Conservation (phyloP, 495 filamentous ascomycete species). For the Aspergillus leporis region DNA sequence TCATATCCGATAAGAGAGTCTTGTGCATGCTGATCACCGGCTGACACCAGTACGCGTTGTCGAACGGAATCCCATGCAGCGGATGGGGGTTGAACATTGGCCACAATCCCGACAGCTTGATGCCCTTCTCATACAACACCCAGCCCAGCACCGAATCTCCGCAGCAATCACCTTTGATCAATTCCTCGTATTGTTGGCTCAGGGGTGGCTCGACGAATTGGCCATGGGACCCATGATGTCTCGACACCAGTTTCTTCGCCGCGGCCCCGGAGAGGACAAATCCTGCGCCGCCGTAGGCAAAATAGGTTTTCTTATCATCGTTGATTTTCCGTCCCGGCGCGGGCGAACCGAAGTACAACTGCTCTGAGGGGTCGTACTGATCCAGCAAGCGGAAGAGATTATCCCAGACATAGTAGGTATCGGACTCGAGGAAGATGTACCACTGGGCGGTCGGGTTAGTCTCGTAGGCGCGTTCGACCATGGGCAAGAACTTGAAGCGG, state of each 20-base stretch:
- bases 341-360: constrained; percentile 54
- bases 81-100: constrained; percentile 53
- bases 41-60: constrained; percentile 49
- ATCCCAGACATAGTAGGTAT: constrained; percentile 65
- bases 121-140: constrained; percentile 43
- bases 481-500: constrained; percentile 66
- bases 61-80: constrained; percentile 39
- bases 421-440: constrained; percentile 65
- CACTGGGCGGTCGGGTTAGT: constrained; percentile 54
- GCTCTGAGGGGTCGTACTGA: constrained; percentile 47
- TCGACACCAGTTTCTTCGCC: constrained; percentile 35
- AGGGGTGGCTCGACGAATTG: constrained; percentile 22
- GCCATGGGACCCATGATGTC: constrained; percentile 19
- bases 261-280: constrained; percentile 53
- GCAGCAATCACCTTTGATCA: constrained; percentile 46
- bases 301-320: constrained; percentile 35
- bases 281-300: constrained; percentile 57
- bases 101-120: constrained; percentile 48
- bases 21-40: constrained; percentile 57
- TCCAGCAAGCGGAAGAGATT: constrained; percentile 57
- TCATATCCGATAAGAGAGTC: constrained; percentile 27
- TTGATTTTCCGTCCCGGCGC: constrained; percentile 37
- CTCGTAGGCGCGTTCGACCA: constrained; percentile 56
- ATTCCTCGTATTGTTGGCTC: constrained; percentile 37
- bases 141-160: constrained; percentile 56